Evolutionary conservation across 371 early-diverging fungal species (phyloP).

Genomic region (Syncephalastrum contaminatum): DNA sequence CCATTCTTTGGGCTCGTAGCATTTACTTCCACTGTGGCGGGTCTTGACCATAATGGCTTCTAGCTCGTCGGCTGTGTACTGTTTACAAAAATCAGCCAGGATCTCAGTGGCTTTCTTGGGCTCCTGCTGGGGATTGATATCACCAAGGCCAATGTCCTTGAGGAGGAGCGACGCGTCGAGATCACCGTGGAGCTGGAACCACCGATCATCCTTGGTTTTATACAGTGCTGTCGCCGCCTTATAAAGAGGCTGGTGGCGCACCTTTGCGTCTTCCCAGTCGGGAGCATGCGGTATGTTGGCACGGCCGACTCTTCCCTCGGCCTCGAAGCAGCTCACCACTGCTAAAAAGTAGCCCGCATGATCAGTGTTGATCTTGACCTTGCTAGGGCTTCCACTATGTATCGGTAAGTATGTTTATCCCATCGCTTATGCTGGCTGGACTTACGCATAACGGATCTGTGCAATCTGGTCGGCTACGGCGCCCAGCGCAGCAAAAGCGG

Average conservation of each 20-base stretch:
- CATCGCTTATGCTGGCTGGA: neutral
- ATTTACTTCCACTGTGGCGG: slow-evolving; percentile 12
- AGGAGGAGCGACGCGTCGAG: slow-evolving; percentile 2
- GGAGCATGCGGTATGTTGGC: neutral
- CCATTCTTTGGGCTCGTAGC: slow-evolving; percentile 16
- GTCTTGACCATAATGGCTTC: slow-evolving; percentile 11
- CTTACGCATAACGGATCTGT: slow-evolving; percentile 8
- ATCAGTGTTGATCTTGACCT: slow-evolving; percentile 6
- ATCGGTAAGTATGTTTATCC: neutral
- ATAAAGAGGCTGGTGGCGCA: slow-evolving; percentile 2
- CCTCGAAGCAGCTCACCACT: too few relatives aligned
- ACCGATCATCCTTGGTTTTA: slow-evolving; percentile 15
- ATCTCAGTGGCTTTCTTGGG: slow-evolving; percentile 5
- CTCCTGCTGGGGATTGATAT: neutral
- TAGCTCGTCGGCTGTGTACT: slow-evolving; percentile 10
- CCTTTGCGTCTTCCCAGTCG: slow-evolving; percentile 7
- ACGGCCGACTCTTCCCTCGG: too few relatives aligned
- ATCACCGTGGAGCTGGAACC: slow-evolving; percentile 15
- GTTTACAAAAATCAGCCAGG: neutral
- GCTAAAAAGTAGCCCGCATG: slow-evolving; percentile 9
- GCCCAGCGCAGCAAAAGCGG: slow-evolving; percentile 5
- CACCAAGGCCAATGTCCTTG: slow-evolving; percentile 5
- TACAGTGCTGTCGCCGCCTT: slow-evolving; percentile 9
- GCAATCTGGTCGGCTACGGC: slow-evolving; percentile 10
- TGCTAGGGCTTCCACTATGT: neutral